A percentile compares a stretch with the other conserved stretches of the same genome.
Conservation (phyloP, 2,329 filamentous ascomycete genomes). For the Penicillium psychrosexuale region DNA sequence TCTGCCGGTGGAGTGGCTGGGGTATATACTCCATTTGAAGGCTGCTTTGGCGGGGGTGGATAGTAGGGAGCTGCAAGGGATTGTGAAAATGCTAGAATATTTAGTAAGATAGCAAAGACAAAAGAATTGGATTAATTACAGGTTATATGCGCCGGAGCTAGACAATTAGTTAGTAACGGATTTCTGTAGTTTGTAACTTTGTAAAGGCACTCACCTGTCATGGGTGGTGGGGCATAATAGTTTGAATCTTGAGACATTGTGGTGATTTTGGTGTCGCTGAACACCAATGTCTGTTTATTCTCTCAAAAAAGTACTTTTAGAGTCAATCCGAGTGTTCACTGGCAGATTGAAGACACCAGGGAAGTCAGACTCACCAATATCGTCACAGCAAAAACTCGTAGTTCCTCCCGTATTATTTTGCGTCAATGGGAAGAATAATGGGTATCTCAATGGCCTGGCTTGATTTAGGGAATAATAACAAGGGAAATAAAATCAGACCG, state of each 20-base stretch:
- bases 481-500: neutral
- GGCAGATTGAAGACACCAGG: neutral
- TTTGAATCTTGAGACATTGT: neutral
- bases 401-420: neutral
- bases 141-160: constrained; percentile 19
- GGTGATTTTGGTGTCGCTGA: neutral
- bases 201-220: neutral
- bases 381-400: too few species aligned
- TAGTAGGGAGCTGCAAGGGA: constrained; percentile 14
- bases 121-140: neutral
- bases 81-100: neutral
- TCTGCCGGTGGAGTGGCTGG: constrained; percentile 3
- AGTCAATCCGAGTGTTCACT: neutral
- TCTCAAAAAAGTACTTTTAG: neutral
- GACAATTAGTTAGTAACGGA: neutral
- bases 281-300: neutral
- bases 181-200: neutral
- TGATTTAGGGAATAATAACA: neutral
- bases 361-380: neutral
- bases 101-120: neutral
- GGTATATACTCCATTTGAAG: constrained; percentile 5
- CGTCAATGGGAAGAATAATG: neutral
- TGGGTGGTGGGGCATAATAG: neutral
- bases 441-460: neutral
- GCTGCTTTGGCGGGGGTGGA: constrained; percentile 26